A percentile compares a stretch with the other conserved stretches of the same genome.
Conservation (phyloP, 768 basidiomycete species). For the Suillus hirtellus region DNA sequence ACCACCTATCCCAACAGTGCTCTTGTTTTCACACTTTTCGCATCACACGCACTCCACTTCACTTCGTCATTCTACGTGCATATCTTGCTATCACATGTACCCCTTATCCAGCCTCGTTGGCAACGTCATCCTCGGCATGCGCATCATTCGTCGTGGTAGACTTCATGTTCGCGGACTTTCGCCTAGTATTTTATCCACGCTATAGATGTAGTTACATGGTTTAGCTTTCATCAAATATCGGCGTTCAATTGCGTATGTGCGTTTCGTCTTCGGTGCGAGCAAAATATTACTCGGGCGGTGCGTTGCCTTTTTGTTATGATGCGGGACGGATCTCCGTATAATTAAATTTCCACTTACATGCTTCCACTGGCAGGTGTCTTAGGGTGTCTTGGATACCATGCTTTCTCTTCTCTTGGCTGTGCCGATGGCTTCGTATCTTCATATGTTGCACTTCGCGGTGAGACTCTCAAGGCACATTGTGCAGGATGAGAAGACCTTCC, state of each 20-base stretch:
- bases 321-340: constrained; percentile 8
- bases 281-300: constrained; percentile 4
- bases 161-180: constrained; percentile 8
- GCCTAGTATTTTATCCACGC: constrained; percentile 23
- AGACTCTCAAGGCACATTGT: neutral
- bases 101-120: constrained; percentile 21
- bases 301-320: constrained; percentile 1
- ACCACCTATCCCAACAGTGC: constrained; percentile 22
- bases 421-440: neutral
- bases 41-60: constrained; percentile 17
- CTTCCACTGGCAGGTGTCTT: constrained; percentile 1
- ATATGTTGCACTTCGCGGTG: neutral
- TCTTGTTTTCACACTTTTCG: constrained; percentile 15
- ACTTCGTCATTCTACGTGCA: constrained; percentile 25
- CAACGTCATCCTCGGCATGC: constrained; percentile 8
- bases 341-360: constrained; percentile 6
- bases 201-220: constrained; percentile 24
- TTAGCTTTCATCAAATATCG: constrained; percentile 18
- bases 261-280: neutral
- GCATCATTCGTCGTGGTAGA: constrained; percentile 9
- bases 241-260: constrained; percentile 1
- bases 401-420: constrained; percentile 1
- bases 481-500: neutral
- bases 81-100: constrained; percentile 34
- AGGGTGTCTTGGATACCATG: neutral